Conservation (phyloP, 2,329 filamentous ascomycete genomes). For the Stemphylium beticola region DNA sequence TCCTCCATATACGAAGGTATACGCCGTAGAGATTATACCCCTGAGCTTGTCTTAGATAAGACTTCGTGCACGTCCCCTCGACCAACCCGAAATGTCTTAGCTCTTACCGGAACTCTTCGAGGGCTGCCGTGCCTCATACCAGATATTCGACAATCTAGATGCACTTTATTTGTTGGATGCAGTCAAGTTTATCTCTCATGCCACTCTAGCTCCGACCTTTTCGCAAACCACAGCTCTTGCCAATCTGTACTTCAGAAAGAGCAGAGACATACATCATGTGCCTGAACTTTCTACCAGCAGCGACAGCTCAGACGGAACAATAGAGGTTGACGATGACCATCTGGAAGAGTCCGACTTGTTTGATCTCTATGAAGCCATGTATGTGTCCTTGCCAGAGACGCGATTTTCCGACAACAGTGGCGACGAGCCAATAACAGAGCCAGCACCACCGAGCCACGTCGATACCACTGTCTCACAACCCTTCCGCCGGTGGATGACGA, state of each 20-base stretch:
- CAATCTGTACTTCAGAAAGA: conserved; percentile 4
- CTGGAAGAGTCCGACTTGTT: conserved; percentile 26
- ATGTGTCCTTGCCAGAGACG: conserved; percentile 30
- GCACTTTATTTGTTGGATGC: neutral
- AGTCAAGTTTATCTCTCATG: no score
- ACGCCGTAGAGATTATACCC: conserved; percentile 8
- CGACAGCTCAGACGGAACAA: conserved; percentile 15
- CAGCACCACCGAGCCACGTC: neutral
- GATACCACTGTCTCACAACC: conserved; percentile 43
- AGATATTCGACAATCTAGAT: conserved; percentile 16
- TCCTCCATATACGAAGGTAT: conserved; percentile 5
- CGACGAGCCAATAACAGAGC: conserved; percentile 11
- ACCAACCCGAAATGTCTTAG: conserved; percentile 15
- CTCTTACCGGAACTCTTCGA: conserved; percentile 7
- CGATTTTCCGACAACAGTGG: conserved; percentile 26
- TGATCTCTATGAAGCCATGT: conserved; percentile 31
- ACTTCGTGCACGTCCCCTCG: conserved; percentile 22
- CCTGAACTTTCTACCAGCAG: conserved; percentile 8
- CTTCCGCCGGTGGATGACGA: conserved; percentile 75
- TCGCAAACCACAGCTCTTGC: conserved; percentile 4
- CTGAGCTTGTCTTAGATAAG: conserved; percentile 29
- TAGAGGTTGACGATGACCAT: conserved; percentile 16
- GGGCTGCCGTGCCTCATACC: conserved; percentile 14
- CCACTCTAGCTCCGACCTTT: neutral
- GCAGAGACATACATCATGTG: conserved; percentile 7